Evolutionary conservation across 106 monocot species (phyloP).

Genomic region (Acorus calamus): DNA sequence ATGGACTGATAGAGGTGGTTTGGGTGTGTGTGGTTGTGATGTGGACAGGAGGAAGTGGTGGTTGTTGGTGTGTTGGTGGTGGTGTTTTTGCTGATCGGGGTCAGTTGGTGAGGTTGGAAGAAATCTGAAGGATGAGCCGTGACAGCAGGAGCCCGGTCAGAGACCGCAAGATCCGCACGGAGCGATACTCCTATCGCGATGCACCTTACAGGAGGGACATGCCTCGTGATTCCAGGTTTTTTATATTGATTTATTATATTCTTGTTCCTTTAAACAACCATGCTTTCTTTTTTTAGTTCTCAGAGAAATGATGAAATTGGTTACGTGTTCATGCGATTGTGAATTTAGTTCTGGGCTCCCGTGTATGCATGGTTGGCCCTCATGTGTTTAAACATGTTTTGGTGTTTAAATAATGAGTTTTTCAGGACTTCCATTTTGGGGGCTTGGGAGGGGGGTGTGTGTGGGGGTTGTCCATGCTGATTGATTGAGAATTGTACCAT

Average conservation of each 20-base stretch:
- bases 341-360: too few species aligned
- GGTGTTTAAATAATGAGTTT: too few species aligned
- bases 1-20: too few species aligned
- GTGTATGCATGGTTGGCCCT: too few species aligned
- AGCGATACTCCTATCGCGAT: conserved; percentile 57
- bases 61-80: conserved; percentile 24
- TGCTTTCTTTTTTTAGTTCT: conserved; percentile 6
- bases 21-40: conserved; percentile 3
- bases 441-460: too few species aligned
- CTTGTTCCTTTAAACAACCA: not conserved
- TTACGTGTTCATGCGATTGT: too few species aligned
- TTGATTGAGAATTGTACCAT: too few species aligned
- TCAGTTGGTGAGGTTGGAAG: conserved; percentile 11
- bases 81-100: conserved; percentile 13
- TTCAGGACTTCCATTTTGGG: too few species aligned
- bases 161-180: conserved; percentile 74
- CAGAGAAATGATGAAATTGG: too few species aligned
- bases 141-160: conserved; percentile 64
- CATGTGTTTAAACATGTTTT: too few species aligned
- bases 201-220: conserved; percentile 63
- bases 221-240: conserved; percentile 41
- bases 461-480: too few species aligned
- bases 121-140: conserved; percentile 43
- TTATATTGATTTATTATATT: not conserved
- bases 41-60: conserved; percentile 44